Percentiles rank a stretch among this genome's conserved stretches.
These are phyloP conservation scores for Guillardia theta DNA, from an alignment of 78 protist species.

Conservation along the genomic window DNA sequence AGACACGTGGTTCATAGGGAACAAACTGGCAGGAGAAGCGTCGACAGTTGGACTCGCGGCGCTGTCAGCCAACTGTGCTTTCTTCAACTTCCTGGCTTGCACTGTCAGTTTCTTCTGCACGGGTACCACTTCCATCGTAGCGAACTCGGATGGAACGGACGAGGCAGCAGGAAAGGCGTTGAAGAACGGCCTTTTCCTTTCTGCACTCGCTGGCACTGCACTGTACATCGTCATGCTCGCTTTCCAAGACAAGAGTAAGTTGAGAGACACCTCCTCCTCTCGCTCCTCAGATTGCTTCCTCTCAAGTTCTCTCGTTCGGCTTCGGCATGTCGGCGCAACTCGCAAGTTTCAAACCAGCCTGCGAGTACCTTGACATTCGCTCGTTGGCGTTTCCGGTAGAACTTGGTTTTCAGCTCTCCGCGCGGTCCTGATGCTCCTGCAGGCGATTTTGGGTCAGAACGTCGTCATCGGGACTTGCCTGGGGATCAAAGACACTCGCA, in stretches of 20 bases:
- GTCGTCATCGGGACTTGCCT: background rate
- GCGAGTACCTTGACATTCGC: background rate
- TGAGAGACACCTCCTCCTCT: too few species aligned
- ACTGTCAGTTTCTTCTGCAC: background rate
- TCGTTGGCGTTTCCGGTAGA: background rate
- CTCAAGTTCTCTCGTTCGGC: background rate
- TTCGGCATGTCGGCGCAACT: background rate
- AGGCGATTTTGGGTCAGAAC: background rate
- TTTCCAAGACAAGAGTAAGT: too few species aligned
- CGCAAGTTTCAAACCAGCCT: background rate
- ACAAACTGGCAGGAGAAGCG: background rate
- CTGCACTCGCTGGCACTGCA: background rate
- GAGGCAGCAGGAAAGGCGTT: background rate
- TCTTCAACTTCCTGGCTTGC: background rate
- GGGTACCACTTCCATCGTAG: background rate
- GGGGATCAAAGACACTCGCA: background rate
- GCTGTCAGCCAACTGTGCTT: background rate
- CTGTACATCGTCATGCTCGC: too few species aligned
- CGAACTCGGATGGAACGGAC: background rate
- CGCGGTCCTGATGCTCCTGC: too few species aligned
- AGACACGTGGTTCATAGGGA: background rate
- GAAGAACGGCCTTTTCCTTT: background rate
- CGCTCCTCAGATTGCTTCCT: too few species aligned
- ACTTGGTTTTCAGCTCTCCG: too few species aligned
- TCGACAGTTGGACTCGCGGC: background rate